These are phyloP conservation scores for Galerina sulciceps DNA, from an alignment of 768 basidiomycete species.

Conservation along the genomic window DNA sequence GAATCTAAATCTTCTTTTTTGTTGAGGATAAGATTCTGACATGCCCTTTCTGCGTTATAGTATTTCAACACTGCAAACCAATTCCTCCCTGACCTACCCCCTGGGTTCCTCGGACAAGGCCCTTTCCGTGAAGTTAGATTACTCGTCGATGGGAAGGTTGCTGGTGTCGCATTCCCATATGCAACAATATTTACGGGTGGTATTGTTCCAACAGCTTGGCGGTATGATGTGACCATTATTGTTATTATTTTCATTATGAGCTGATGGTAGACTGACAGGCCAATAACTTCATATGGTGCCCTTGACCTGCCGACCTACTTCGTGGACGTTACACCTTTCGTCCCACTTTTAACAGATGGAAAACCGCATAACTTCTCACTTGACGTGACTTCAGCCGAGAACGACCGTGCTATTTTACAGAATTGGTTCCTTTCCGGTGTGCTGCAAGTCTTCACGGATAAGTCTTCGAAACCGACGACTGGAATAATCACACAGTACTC, in stretches of 20 bases:
- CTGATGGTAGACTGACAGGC: constrained; percentile 37
- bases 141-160: constrained; percentile 48
- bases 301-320: constrained; percentile 80
- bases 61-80: constrained; percentile 71
- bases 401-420: constrained; percentile 62
- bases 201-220: constrained; percentile 71
- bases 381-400: constrained; percentile 74
- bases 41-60: constrained; percentile 34
- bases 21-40: background rate
- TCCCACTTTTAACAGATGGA: constrained; percentile 70
- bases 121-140: constrained; percentile 55
- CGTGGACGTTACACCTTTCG: constrained; percentile 78
- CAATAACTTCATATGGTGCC: constrained; percentile 78
- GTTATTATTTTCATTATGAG: background rate
- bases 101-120: constrained; percentile 46
- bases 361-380: constrained; percentile 72
- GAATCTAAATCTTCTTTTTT: background rate
- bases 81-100: constrained; percentile 59
- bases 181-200: constrained; percentile 79
- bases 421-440: constrained; percentile 83
- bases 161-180: constrained; percentile 54
- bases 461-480: constrained; percentile 64
- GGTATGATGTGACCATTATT: too few relatives aligned
- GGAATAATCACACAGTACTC: constrained; percentile 67
- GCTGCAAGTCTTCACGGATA: constrained; percentile 70